Evolutionary conservation across 139 green algal species (phyloP), one percentile per base, ranked within the genome.

Genomic region (Coccomyxa sp.): DNA sequence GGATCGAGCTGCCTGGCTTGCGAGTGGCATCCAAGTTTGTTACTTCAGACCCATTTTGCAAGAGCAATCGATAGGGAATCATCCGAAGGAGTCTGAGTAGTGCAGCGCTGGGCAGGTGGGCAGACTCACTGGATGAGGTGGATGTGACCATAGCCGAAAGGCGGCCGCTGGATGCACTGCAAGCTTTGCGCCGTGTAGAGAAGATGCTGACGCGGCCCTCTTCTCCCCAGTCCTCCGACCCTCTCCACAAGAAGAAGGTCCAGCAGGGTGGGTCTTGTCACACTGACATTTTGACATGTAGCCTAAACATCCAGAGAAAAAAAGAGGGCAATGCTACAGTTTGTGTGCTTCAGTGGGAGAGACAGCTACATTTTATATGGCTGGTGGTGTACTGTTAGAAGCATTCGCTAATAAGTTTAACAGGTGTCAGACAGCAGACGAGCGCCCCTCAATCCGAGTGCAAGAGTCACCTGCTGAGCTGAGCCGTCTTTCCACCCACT

Each of bases 71-170:
- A 16, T 12, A 38, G 23, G 31, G 25, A 15, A 3, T 31, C 23
- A 45, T 45, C 10, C 27, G 71, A 10, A 12, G 0, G 27, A n/a
- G 23, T 18, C 31, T 77, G 14, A 77, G n/a, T 10, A 12, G 71
- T 77, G 14, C 21, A 51, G 27, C 27, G 71, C n/a, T 77, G 71
- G 14, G 71, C 21, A 77, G 71, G 71, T 77, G 71, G 71, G 21
- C 71, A 18, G 71, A 77, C 76, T 76, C 77, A 4, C 32, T 90
- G 63, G 85, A 88, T 27, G 85, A 90, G 14, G 31, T 84, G 13
- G 87, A 90, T 17, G 67, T 87, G 71, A 85, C 85, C 1, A 84
- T 90, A n/a, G 87, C 85, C n/a, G 87, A 90, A 77, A 81, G 85
- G 30, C 85, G 81, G 14, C 67, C 76, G 27, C 16, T 32, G 13